Evolutionary conservation across 305 asterid genomes (phyloP).

Genomic region (Plantago coronopus): DNA sequence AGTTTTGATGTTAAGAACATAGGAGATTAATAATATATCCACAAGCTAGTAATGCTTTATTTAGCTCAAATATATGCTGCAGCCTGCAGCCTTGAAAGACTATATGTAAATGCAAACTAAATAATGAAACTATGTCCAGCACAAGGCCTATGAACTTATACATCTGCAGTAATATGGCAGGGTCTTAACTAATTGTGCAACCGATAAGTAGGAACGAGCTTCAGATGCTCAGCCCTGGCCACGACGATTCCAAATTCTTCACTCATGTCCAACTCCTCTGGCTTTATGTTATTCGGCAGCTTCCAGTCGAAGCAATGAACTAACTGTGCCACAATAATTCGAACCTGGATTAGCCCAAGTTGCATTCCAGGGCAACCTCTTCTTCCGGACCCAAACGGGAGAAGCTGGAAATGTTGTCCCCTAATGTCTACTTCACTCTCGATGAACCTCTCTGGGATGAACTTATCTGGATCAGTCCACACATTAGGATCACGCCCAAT

Average conservation of each 20-base stretch:
- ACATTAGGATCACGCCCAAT: conserved; percentile 15
- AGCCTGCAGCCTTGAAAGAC: too few relatives aligned
- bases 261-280: conserved; percentile 9
- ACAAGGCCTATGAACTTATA: too few relatives aligned
- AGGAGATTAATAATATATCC: too few relatives aligned
- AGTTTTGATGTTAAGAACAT: too few relatives aligned
- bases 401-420: conserved; percentile 15
- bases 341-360: conserved; percentile 9
- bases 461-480: conserved; percentile 5
- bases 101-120: too few relatives aligned
- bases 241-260: conserved; percentile 6
- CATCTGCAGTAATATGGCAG: too few relatives aligned
- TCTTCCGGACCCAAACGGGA: conserved; percentile 8
- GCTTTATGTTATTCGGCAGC: conserved; percentile 4
- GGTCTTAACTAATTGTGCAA: not conserved
- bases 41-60: too few relatives aligned
- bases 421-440: conserved; percentile 15
- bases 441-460: conserved; percentile 19
- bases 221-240: conserved; percentile 1
- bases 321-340: conserved; percentile 14
- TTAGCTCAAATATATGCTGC: too few relatives aligned
- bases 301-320: conserved; percentile 21
- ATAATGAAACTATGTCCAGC: too few relatives aligned
- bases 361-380: conserved; percentile 14
- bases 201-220: conserved; percentile 3